A percentile compares a stretch with the other conserved stretches of the same genome.
phyloP scores from a whole-genome alignment of 1,284 basidiomycete species.

The Pseudozyma hubeiensis region DNA sequence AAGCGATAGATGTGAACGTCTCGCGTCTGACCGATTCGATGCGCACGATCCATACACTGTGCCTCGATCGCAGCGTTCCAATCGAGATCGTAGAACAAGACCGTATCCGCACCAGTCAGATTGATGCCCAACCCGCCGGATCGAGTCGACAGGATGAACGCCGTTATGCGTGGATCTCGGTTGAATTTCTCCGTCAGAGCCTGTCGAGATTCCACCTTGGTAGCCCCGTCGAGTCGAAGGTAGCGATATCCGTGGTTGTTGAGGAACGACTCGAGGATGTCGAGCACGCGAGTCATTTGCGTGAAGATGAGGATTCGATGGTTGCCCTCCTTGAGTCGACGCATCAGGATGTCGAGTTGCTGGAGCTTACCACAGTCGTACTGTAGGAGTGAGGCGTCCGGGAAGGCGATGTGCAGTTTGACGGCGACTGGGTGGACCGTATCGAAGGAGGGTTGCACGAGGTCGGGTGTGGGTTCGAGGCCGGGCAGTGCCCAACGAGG shows the following conservation, averaged over 20 bases:
- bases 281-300: slow-evolving; percentile 94
- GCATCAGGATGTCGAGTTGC: slow-evolving; percentile 80
- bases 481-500: slow-evolving; percentile 75
- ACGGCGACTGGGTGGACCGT: slow-evolving; percentile 79
- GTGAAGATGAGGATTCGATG: slow-evolving; percentile 95
- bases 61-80: slow-evolving; percentile 98
- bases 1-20: slow-evolving; percentile 98
- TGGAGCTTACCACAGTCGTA: slow-evolving; percentile 98
- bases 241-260: slow-evolving; percentile 94
- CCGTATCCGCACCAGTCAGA: slow-evolving; percentile 91
- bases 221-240: slow-evolving; percentile 90
- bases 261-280: slow-evolving; percentile 92
- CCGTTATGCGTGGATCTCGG: slow-evolving; percentile 86
- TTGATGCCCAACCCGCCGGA: slow-evolving; percentile 97
- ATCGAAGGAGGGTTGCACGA: slow-evolving; percentile 65
- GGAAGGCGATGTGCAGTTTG: slow-evolving; percentile 92
- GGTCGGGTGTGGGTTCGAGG: slow-evolving; percentile 51
- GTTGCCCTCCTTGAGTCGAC: slow-evolving; percentile 84
- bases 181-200: slow-evolving; percentile 98
- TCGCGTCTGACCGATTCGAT: slow-evolving; percentile 94
- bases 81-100: slow-evolving; percentile 95
- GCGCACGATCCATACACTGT: slow-evolving; percentile 94
- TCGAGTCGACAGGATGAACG: slow-evolving; percentile 91
- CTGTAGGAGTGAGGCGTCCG: slow-evolving; percentile 87
- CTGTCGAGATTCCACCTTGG: slow-evolving; percentile 94